A percentile compares a stretch with the other conserved stretches of the same genome.
These are phyloP conservation scores for Ascodesmis nigricans DNA, from an alignment of 495 filamentous ascomycete species.

Conservation along the genomic window DNA sequence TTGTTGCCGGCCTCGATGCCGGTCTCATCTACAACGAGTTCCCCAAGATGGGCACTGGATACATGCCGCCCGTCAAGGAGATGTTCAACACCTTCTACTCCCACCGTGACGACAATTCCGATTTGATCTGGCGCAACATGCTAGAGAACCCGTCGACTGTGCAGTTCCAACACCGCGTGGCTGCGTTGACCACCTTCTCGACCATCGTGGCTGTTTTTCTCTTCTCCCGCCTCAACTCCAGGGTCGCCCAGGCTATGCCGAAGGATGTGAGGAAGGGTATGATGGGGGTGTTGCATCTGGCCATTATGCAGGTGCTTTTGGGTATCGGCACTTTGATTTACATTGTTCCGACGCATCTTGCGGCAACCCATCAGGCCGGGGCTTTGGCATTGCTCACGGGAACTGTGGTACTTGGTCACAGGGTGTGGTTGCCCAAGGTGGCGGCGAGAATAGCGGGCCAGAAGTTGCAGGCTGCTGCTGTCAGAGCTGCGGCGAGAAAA, in stretches of 20 bases:
- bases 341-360: conserved; percentile 69
- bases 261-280: conserved; percentile 43
- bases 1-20: conserved; percentile 87
- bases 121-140: conserved; percentile 89
- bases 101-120: conserved; percentile 46
- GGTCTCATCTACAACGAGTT: conserved; percentile 97
- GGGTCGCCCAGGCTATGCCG: conserved; percentile 41
- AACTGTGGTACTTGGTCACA: conserved; percentile 43
- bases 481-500: background rate
- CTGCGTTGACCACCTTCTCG: conserved; percentile 74
- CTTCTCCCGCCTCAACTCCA: conserved; percentile 44
- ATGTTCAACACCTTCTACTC: conserved; percentile 73
- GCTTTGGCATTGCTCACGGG: conserved; percentile 67
- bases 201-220: conserved; percentile 53
- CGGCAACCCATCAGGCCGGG: conserved; percentile 84
- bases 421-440: conserved; percentile 17
- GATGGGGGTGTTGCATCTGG: conserved; percentile 62
- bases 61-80: conserved; percentile 59
- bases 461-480: conserved; percentile 6
- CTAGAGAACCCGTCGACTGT: conserved; percentile 89
- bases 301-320: conserved; percentile 55
- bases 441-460: conserved; percentile 10
- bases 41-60: conserved; percentile 72
- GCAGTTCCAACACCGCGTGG: conserved; percentile 83
- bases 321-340: conserved; percentile 83